phyloP scores from a whole-genome alignment of 169 alveolate genomes.

The Cryptosporidium felis region DNA sequence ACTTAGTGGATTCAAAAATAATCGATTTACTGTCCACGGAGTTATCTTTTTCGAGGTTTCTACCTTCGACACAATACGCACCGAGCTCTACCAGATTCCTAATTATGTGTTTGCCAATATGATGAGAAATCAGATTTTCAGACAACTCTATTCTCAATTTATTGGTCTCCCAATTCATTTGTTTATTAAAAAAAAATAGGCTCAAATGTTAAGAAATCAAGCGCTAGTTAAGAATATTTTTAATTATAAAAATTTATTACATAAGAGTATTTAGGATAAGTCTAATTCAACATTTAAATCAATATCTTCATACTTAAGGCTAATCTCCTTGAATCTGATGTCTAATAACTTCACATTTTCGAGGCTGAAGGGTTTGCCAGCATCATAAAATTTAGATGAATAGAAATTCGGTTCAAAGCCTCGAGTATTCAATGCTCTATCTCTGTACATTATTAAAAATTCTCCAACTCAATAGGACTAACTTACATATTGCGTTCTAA shows the following conservation, averaged over 20 bases:
- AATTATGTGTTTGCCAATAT: neutral
- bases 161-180: constrained; percentile 43
- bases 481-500: constrained; percentile 65
- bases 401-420: neutral
- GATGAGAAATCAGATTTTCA: neutral
- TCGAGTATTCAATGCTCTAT: neutral
- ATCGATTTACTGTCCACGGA: neutral
- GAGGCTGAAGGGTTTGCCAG: constrained; percentile 3
- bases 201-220: neutral
- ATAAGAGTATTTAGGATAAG: neutral
- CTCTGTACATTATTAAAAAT: constrained; percentile 13
- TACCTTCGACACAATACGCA: neutral
- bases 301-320: neutral
- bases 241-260: neutral
- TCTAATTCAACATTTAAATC: neutral
- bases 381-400: neutral
- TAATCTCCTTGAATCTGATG: neutral
- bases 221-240: constrained; percentile 1
- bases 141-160: constrained; percentile 4
- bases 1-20: no score
- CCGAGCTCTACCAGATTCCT: neutral
- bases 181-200: neutral
- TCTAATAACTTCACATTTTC: neutral
- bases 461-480: neutral
- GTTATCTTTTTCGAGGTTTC: neutral